phyloP scores from a whole-genome alignment of 306 rosid genomes.

The Quercus rubra region DNA sequence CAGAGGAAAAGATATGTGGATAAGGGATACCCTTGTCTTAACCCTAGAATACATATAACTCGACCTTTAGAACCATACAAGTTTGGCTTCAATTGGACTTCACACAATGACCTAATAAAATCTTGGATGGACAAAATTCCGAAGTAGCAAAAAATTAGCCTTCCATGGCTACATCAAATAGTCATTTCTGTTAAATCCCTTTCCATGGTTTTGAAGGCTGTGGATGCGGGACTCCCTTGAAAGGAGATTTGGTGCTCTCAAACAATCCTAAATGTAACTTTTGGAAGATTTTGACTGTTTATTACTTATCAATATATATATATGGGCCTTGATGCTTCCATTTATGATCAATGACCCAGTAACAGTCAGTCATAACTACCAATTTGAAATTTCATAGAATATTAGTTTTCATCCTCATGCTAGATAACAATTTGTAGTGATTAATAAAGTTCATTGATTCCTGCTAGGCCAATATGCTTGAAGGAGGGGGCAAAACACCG shows the following conservation, averaged over 20 bases:
- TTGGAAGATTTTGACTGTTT: no score
- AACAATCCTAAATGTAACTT: no score
- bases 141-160: no score
- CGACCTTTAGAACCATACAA: no score
- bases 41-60: no score
- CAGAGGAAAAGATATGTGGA: no score
- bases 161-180: neutral
- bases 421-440: neutral
- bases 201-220: neutral
- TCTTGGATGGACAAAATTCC: no score
- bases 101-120: no score
- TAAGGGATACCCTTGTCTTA: no score
- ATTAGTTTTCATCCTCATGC: neutral
- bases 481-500: constrained; percentile 98
- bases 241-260: neutral
- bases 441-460: constrained; percentile 15
- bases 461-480: constrained; percentile 90
- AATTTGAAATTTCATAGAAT: neutral
- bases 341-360: neutral
- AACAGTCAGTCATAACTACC: neutral
- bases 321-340: neutral
- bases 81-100: no score
- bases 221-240: neutral
- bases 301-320: no score
- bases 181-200: neutral